phyloP scores from a whole-genome alignment of 805 yeast genomes.

The Myxozyma neotropica region DNA sequence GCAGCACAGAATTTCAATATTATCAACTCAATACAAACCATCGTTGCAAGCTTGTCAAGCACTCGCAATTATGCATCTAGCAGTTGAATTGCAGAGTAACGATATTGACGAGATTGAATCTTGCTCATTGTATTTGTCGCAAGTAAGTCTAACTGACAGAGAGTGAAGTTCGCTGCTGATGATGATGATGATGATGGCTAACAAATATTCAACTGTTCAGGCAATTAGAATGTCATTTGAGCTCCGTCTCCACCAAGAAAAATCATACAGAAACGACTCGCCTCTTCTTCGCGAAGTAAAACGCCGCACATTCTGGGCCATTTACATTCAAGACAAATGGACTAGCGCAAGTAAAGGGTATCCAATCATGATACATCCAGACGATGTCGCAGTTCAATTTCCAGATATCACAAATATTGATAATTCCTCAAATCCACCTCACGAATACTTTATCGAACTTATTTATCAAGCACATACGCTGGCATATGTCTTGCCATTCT shows the following conservation, averaged over 20 bases:
- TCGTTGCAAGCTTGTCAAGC: conserved; percentile 21
- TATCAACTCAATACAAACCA: conserved; percentile 9
- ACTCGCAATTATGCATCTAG: conserved; percentile 16
- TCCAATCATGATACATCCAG: conserved; percentile 11
- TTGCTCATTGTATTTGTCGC: conserved; percentile 14
- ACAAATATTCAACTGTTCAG: too few relatives aligned
- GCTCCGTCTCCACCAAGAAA: conserved; percentile 15
- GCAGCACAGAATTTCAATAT: conserved; percentile 9
- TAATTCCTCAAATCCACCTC: conserved; percentile 4
- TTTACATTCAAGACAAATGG: conserved; percentile 16
- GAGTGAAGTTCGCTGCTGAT: background rate
- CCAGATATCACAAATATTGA: conserved; percentile 19
- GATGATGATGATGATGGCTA: too few relatives aligned
- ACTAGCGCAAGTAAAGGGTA: conserved; percentile 18
- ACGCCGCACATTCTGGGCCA: conserved; percentile 23
- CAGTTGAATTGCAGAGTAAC: conserved; percentile 16
- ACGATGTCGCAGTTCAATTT: conserved; percentile 14
- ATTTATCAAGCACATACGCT: conserved; percentile 16
- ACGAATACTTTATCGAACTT: conserved; percentile 18
- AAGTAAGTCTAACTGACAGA: conserved; percentile 1
- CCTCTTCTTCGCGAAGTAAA: conserved; percentile 20
- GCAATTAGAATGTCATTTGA: conserved; percentile 19
- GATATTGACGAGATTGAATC: conserved; percentile 14
- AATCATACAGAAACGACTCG: conserved; percentile 10
- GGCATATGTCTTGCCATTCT: conserved; percentile 15